Evolutionary conservation across 2,329 filamentous ascomycete genomes (phyloP).

Genomic region (Pseudogymnoascus sp.): DNA sequence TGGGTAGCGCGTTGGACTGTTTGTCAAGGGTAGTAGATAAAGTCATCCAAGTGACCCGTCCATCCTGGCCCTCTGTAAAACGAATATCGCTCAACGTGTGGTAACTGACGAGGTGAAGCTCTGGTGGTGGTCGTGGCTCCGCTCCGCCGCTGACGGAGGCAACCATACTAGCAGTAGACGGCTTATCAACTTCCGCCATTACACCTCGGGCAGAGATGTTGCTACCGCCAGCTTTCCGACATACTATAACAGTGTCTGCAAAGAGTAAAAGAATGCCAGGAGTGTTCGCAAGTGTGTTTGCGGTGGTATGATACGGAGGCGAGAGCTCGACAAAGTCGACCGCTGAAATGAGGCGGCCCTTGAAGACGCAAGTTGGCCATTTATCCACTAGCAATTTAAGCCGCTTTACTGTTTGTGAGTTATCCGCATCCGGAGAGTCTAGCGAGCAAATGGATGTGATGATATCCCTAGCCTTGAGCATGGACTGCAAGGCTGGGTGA

Average conservation of each 20-base stretch:
- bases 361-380: slow-evolving; percentile 64
- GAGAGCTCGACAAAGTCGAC: slow-evolving; percentile 70
- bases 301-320: slow-evolving; percentile 54
- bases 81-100: slow-evolving; percentile 60
- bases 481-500: slow-evolving; percentile 72
- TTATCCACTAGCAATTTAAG: slow-evolving; percentile 67
- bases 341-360: slow-evolving; percentile 71
- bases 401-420: slow-evolving; percentile 64
- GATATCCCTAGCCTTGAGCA: slow-evolving; percentile 85
- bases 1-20: slow-evolving; percentile 39
- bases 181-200: slow-evolving; percentile 77
- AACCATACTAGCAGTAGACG: slow-evolving; percentile 54
- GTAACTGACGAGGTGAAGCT: slow-evolving; percentile 69
- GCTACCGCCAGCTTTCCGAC: slow-evolving; percentile 59
- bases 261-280: slow-evolving; percentile 75
- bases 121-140: slow-evolving; percentile 50
- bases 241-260: slow-evolving; percentile 67
- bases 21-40: slow-evolving; percentile 44
- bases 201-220: slow-evolving; percentile 66
- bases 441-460: slow-evolving; percentile 95
- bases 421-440: slow-evolving; percentile 63
- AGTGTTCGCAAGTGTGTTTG: slow-evolving; percentile 27
- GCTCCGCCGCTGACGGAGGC: slow-evolving; percentile 56
- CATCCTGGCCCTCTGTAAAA: slow-evolving; percentile 62
- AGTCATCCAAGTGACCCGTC: slow-evolving; percentile 58